These are phyloP conservation scores for Ceratocystis ficicola DNA, from an alignment of 2,329 filamentous ascomycete genomes.

Conservation along the genomic window DNA sequence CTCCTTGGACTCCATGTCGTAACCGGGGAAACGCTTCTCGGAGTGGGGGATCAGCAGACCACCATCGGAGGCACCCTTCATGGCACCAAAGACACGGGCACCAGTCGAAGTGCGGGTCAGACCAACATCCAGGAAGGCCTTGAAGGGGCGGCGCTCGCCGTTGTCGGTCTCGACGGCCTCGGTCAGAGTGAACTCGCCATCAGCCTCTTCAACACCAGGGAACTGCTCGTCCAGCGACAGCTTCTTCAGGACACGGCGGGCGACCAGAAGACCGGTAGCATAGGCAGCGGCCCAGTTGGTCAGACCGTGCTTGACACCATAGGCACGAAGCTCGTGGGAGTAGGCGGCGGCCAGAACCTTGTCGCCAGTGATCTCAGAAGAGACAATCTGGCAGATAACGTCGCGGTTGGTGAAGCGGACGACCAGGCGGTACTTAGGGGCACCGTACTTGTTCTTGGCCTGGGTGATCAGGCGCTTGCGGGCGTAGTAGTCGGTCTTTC, in stretches of 20 bases:
- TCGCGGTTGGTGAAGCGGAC: slow-evolving; percentile 99
- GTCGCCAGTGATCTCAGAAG: slow-evolving; percentile 92
- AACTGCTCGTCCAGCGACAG: slow-evolving; percentile 90
- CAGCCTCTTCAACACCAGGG: slow-evolving; percentile 87
- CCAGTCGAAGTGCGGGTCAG: slow-evolving; percentile 93
- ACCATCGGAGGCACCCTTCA: slow-evolving; percentile 99
- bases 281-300: slow-evolving; percentile 99
- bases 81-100: slow-evolving; percentile 96
- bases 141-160: slow-evolving; percentile 95
- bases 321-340: slow-evolving; percentile 93
- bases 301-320: slow-evolving; percentile 95
- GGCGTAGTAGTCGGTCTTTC: slow-evolving; percentile 99
- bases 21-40: slow-evolving; percentile 99
- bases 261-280: slow-evolving; percentile 89
- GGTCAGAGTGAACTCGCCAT: slow-evolving; percentile 91
- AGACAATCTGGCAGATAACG: slow-evolving; percentile 96
- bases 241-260: slow-evolving; percentile 94
- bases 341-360: slow-evolving; percentile 91
- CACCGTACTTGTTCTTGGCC: slow-evolving; percentile 99
- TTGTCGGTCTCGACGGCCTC: slow-evolving; percentile 87
- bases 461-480: slow-evolving; percentile 99
- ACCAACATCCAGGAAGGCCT: slow-evolving; percentile 97
- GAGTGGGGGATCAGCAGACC: slow-evolving; percentile 96
- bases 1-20: slow-evolving; percentile 94
- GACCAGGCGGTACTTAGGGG: slow-evolving; percentile 98